A percentile compares a stretch with the other conserved stretches of the same genome.
These are phyloP conservation scores for Macrocybe gigantea DNA, from an alignment of 768 basidiomycete species.

Conservation along the genomic window DNA sequence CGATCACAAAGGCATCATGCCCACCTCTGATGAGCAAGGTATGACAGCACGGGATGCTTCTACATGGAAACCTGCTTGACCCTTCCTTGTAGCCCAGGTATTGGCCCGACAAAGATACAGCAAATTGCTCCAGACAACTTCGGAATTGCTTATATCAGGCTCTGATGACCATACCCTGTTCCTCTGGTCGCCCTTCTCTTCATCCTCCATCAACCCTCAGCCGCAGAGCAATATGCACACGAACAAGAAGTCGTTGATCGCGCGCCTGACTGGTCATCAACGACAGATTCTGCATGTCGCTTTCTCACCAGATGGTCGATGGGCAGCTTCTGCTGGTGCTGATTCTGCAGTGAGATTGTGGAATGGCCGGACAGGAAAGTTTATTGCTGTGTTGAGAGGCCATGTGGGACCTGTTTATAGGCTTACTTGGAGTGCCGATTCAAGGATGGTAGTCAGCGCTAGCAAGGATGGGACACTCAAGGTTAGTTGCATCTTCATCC, in stretches of 20 bases:
- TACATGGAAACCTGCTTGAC: background rate
- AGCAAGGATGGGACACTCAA: slow-evolving; percentile 96
- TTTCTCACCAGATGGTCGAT: slow-evolving; percentile 90
- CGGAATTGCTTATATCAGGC: slow-evolving; percentile 89
- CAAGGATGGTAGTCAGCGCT: slow-evolving; percentile 85
- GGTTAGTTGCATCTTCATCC: slow-evolving; percentile 37
- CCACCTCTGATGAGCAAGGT: slow-evolving; percentile 83
- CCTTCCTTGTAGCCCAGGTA: slow-evolving; percentile 52
- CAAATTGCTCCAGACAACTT: slow-evolving; percentile 50
- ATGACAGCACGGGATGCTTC: slow-evolving; percentile 3
- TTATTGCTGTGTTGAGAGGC: slow-evolving; percentile 84
- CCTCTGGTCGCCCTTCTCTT: slow-evolving; percentile 84
- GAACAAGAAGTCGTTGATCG: slow-evolving; percentile 32
- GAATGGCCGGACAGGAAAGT: slow-evolving; percentile 83
- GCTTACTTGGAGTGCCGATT: slow-evolving; percentile 93
- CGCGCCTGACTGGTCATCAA: slow-evolving; percentile 91
- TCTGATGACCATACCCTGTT: slow-evolving; percentile 98
- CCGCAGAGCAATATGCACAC: too few relatives aligned
- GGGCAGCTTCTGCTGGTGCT: slow-evolving; percentile 88
- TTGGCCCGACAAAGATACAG: slow-evolving; percentile 78
- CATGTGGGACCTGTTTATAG: slow-evolving; percentile 95
- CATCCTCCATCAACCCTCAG: slow-evolving; percentile 17
- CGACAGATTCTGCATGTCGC: slow-evolving; percentile 90
- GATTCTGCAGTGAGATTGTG: slow-evolving; percentile 89
- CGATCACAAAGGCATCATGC: slow-evolving; percentile 79